Percentiles rank a stretch among this genome's conserved stretches.
phyloP scores from a whole-genome alignment of 495 filamentous ascomycete species.

The Hypoxylon rickii region DNA sequence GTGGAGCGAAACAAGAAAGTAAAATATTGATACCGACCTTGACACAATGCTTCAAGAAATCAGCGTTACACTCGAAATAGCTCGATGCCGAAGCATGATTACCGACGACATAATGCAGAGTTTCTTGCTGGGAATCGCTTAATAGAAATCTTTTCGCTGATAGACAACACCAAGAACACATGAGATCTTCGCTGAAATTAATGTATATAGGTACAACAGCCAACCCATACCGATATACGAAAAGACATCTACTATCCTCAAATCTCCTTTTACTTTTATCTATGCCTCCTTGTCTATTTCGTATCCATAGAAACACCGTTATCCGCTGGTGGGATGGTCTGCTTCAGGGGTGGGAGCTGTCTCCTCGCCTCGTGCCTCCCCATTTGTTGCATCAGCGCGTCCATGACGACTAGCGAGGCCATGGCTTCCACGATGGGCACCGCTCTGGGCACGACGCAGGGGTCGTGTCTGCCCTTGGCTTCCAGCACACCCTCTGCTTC shows the following conservation, averaged over 20 bases:
- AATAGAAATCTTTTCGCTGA: not conserved
- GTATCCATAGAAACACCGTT: conserved; percentile 25
- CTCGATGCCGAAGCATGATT: too few relatives aligned
- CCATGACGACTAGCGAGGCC: conserved; percentile 89
- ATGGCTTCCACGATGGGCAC: conserved; percentile 97
- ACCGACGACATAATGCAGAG: too few relatives aligned
- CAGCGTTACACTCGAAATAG: too few relatives aligned
- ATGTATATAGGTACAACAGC: not conserved
- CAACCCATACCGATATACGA: not conserved
- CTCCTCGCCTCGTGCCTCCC: conserved; percentile 64
- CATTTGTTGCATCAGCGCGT: conserved; percentile 87
- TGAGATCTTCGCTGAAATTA: not conserved
- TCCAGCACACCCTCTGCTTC: conserved; percentile 74
- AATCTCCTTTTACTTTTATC: conserved; percentile 7
- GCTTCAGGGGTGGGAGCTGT: conserved; percentile 33
- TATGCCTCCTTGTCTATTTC: conserved; percentile 8
- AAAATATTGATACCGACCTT: too few relatives aligned
- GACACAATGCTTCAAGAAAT: too few relatives aligned
- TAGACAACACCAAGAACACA: not conserved
- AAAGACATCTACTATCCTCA: not conserved
- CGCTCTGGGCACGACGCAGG: conserved; percentile 91
- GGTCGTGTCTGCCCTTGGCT: conserved; percentile 95
- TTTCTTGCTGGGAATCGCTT: too few relatives aligned
- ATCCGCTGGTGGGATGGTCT: conserved; percentile 23
- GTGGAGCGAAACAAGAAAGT: too few relatives aligned